A percentile compares a stretch with the other conserved stretches of the same genome.
Evolutionary conservation across 257 asterid species (phyloP).

Genomic region (Oldenlandia corymbosa): DNA sequence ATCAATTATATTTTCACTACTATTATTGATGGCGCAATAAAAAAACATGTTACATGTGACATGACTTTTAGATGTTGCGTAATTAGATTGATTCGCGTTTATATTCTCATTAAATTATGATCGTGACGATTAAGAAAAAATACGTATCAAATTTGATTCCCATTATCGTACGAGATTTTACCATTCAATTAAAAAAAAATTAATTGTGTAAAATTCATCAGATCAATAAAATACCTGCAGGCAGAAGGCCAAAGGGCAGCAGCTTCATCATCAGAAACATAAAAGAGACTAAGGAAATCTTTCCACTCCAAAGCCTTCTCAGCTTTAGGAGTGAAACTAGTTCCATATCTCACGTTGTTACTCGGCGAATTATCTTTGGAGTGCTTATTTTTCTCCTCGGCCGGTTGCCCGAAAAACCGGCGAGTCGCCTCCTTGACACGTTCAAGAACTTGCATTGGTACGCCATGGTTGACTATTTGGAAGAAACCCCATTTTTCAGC

Average conservation of each 20-base stretch:
- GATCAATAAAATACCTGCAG: too few relatives aligned
- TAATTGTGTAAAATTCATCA: too few relatives aligned
- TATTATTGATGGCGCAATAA: too few relatives aligned
- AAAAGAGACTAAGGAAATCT: constrained; percentile 32
- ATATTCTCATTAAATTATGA: too few relatives aligned
- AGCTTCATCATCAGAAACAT: constrained; percentile 25
- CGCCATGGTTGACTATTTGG: constrained; percentile 28
- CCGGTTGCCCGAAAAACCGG: constrained; percentile 19
- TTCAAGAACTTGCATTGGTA: constrained; percentile 24
- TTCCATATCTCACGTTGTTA: constrained; percentile 24
- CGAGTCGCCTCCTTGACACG: constrained; percentile 20
- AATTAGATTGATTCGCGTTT: too few relatives aligned
- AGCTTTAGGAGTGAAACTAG: constrained; percentile 28
- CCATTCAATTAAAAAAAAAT: too few relatives aligned
- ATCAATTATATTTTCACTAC: too few relatives aligned
- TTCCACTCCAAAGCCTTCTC: constrained; percentile 38
- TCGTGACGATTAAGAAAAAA: too few relatives aligned
- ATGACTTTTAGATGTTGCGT: too few relatives aligned
- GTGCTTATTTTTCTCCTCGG: constrained; percentile 24
- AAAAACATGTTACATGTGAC: too few relatives aligned
- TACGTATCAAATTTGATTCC: too few relatives aligned
- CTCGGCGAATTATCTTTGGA: constrained; percentile 19
- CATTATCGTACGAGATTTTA: too few relatives aligned
- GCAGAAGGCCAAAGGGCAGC: constrained; percentile 23
- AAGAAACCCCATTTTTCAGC: constrained; percentile 33